Conservation (phyloP, 257 asterid species). For the Solanum chiquidenum region DNA sequence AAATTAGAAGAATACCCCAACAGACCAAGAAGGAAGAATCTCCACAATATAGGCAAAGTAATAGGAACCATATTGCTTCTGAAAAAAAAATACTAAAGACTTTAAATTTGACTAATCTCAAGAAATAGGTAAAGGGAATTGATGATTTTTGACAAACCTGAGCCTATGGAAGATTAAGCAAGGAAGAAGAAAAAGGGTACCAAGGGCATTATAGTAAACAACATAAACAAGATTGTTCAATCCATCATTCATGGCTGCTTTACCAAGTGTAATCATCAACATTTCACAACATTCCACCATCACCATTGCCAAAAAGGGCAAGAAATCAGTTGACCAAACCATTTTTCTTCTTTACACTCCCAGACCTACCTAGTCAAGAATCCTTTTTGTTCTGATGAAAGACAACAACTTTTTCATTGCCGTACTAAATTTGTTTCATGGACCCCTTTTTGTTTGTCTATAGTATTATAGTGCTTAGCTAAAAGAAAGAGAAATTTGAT, state of each 20-base stretch:
- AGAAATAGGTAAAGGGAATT: neutral
- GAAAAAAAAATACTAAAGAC: neutral
- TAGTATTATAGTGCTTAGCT: neutral
- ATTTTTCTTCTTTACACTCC: neutral
- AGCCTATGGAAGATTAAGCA: conserved; percentile 6
- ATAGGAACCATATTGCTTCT: conserved; percentile 7
- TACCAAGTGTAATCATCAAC: conserved; percentile 7
- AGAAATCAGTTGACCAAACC: neutral
- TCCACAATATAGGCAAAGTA: conserved; percentile 7
- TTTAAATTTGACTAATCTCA: neutral
- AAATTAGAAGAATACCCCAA: conserved; percentile 9
- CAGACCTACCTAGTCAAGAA: neutral
- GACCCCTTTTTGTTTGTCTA: neutral
- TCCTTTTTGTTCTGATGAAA: neutral
- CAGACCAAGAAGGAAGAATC: conserved; percentile 18
- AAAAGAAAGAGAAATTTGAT: neutral
- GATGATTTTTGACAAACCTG: conserved; percentile 6
- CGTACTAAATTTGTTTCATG: neutral
- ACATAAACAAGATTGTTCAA: conserved; percentile 12
- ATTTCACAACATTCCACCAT: conserved; percentile 15
- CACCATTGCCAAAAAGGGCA: conserved; percentile 12
- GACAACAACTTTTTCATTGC: neutral
- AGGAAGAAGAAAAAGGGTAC: conserved; percentile 18
- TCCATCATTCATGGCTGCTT: conserved; percentile 24
- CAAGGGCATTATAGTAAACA: conserved; percentile 17